A percentile compares a stretch with the other conserved stretches of the same genome.
Evolutionary conservation across 2,329 filamentous ascomycete genomes (phyloP).

Genomic region (Aspergillus felis): DNA sequence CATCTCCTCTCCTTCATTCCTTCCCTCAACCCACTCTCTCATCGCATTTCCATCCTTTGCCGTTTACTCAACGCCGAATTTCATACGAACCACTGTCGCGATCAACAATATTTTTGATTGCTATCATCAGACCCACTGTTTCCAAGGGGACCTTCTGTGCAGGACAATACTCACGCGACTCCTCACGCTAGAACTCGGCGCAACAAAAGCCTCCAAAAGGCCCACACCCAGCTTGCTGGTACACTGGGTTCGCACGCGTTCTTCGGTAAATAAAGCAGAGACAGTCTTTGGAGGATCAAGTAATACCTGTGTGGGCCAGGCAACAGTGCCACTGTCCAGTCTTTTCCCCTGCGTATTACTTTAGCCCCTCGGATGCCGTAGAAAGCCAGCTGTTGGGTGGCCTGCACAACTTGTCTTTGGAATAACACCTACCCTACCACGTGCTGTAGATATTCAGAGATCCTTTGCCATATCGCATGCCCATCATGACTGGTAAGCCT

Average conservation of each 20-base stretch:
- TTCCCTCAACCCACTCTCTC: conserved; percentile 1
- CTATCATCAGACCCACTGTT: background rate
- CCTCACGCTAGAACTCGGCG: conserved; percentile 13
- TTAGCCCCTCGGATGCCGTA: conserved; percentile 39
- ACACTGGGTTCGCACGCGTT: conserved; percentile 13
- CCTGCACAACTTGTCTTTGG: conserved; percentile 18
- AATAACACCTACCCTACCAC: conserved; percentile 20
- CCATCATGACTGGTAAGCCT: conserved; percentile 61
- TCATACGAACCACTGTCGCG: background rate
- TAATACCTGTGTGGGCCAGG: conserved; percentile 31
- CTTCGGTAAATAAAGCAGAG: conserved; percentile 18
- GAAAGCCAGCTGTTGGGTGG: conserved; percentile 31
- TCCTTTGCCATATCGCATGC: conserved; percentile 17
- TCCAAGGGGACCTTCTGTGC: background rate
- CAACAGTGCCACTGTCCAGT: conserved; percentile 26
- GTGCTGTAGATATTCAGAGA: conserved; percentile 37
- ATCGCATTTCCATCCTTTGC: conserved; percentile 2
- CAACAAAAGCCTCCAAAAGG: conserved; percentile 21
- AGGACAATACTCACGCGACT: background rate
- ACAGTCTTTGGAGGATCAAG: conserved; percentile 24
- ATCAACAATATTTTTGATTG: background rate
- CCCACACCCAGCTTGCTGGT: conserved; percentile 13
- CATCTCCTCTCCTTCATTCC: background rate
- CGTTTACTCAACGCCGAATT: background rate
- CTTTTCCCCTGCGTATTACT: conserved; percentile 39